Percentiles rank a stretch among this genome's conserved stretches.
These are phyloP conservation scores for Clonostachys byssicola DNA, from an alignment of 2,329 filamentous ascomycete species.

Conservation along the genomic window DNA sequence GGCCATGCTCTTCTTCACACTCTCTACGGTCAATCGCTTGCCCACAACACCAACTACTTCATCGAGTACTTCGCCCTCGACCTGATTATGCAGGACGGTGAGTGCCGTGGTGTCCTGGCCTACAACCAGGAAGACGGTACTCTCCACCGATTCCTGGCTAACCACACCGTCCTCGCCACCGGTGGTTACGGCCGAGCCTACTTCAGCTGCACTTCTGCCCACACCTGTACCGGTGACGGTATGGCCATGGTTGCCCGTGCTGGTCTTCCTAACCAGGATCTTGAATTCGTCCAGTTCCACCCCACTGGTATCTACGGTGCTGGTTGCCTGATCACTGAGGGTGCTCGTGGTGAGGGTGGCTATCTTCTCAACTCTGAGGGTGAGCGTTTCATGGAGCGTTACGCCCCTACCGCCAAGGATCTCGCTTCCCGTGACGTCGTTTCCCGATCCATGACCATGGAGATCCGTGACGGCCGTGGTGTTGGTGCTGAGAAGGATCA, in stretches of 20 bases:
- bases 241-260: slow-evolving; percentile 99
- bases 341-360: slow-evolving; percentile 95
- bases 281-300: slow-evolving; percentile 99
- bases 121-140: slow-evolving; percentile 99
- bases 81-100: slow-evolving; percentile 94
- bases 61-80: slow-evolving; percentile 98
- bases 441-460: slow-evolving; percentile 95
- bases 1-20: slow-evolving; percentile 98
- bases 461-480: slow-evolving; percentile 96
- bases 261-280: slow-evolving; percentile 96
- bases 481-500: slow-evolving; percentile 97
- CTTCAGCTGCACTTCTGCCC: slow-evolving; percentile 96
- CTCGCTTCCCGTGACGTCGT: slow-evolving; percentile 94
- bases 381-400: slow-evolving; percentile 99
- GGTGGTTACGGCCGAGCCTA: slow-evolving; percentile 97
- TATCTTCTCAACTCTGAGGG: slow-evolving; percentile 97
- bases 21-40: slow-evolving; percentile 92
- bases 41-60: slow-evolving; percentile 99
- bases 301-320: slow-evolving; percentile 98
- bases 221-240: slow-evolving; percentile 98
- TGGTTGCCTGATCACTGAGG: slow-evolving; percentile 96
- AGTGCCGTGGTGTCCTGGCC: slow-evolving; percentile 93
- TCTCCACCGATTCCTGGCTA: slow-evolving; percentile 91
- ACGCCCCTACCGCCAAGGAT: slow-evolving; percentile 97
- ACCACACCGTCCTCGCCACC: slow-evolving; percentile 95